Evolutionary conservation across 371 early-diverging fungal species (phyloP), one percentile per base, ranked within the genome.

Genomic region (Synchytrium microbalum): DNA sequence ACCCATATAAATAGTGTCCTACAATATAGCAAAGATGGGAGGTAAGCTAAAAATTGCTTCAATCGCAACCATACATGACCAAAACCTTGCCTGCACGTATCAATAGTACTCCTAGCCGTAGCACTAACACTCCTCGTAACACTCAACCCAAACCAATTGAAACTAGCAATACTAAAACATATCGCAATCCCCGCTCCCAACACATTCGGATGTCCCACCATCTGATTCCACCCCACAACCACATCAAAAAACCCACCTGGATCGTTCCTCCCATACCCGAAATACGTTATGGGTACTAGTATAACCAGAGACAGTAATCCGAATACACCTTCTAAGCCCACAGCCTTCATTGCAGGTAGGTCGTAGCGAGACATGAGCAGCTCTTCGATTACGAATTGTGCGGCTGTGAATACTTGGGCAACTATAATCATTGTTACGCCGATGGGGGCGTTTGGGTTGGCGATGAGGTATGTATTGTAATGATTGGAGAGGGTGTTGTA

Each of bases 341-440:
- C 95, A 0, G 92, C 93, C 64, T 89, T 88, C 61, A 93, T 73
- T 8, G 97, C 91, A 3, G 86, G 85, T 24, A 92, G 76, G 2
- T 84, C 78, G 75, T 90, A 95, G 58, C 76, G 79, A 26, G 72
- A 65, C 77, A 96, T 73, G 64, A 97, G 86, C 76, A 90, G 92
- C 69, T 97, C 97, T 71, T 97, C 97, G 28, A 93, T 72, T 23
- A 97, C 93, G 76, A 97, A 95, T 75, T 93, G 93, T 1, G 88
- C 73, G 8, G 96, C 95, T 0, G 95, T 90, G 68, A 95, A 91
- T 32, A 91, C 70, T 73, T 97, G 96, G 3, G 96, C 96, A 57
- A 90, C 78, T 32, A 95, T 78, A 5, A 95, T 89, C 53, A 95
- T 70, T 13, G 81, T 57, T 14, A 94, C 88, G 54, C 97, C 97